Percentiles rank a stretch among this genome's conserved stretches.
Evolutionary conservation across 331 rosid genomes (phyloP).

Genomic region (Prunus yedoensis): DNA sequence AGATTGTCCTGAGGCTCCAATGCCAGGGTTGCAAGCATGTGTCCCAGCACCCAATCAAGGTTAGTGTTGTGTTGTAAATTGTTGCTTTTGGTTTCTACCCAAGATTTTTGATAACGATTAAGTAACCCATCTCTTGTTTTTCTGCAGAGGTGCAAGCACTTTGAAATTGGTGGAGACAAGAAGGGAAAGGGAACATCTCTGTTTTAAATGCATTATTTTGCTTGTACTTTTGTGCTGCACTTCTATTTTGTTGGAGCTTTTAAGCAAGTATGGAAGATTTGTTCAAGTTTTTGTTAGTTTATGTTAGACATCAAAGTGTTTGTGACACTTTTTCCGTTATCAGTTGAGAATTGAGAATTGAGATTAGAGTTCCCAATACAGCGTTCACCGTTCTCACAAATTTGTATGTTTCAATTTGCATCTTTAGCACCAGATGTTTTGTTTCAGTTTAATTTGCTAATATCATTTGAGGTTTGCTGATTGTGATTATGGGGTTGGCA

Average conservation of each 20-base stretch:
- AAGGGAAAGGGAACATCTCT: constrained; percentile 89
- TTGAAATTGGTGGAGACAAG: constrained; percentile 88
- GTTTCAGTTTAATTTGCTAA: background rate
- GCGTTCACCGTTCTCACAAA: background rate
- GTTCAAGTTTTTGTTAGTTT: constrained; percentile 11
- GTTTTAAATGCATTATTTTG: constrained; percentile 37
- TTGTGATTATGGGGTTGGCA: background rate
- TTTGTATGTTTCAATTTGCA: background rate
- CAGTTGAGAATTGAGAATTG: constrained; percentile 10
- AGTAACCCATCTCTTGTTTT: background rate
- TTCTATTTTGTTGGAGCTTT: background rate
- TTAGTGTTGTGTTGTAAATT: constrained; percentile 4
- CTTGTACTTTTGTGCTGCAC: background rate
- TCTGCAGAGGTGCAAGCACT: constrained; percentile 86
- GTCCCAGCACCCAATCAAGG: constrained; percentile 80
- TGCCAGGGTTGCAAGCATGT: constrained; percentile 87
- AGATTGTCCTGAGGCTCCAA: constrained; percentile 76
- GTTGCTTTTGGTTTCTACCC: background rate
- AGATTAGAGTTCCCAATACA: background rate
- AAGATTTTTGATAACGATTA: background rate
- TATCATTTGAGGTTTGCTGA: background rate
- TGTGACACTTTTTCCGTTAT: background rate
- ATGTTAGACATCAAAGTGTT: background rate
- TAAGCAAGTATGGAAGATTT: background rate
- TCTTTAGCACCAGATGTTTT: background rate